A percentile compares a stretch with the other conserved stretches of the same genome.
Conservation (phyloP, 2,329 filamentous ascomycete genomes). For the Periconia digitata region DNA sequence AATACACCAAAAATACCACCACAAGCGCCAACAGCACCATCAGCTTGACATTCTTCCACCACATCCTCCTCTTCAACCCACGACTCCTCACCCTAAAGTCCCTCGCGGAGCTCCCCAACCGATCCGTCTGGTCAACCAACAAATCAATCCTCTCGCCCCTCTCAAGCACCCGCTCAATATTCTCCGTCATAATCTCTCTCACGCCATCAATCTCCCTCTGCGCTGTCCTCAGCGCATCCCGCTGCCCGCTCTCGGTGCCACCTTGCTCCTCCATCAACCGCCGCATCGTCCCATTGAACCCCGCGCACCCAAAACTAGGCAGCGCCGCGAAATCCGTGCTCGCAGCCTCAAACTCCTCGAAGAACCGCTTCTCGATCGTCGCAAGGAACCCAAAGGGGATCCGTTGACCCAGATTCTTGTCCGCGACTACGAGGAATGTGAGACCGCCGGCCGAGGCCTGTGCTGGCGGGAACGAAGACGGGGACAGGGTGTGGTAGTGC, state of each 20-base stretch:
- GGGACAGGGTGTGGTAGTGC: conserved; percentile 89
- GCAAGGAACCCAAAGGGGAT: conserved; percentile 91
- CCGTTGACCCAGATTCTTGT: conserved; percentile 77
- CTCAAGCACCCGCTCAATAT: conserved; percentile 87
- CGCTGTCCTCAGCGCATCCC: conserved; percentile 81
- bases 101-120: conserved; percentile 80
- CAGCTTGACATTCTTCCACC: conserved; percentile 99
- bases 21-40: conserved; percentile 79
- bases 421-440: conserved; percentile 88
- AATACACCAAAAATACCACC: conserved; percentile 69
- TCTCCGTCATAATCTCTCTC: conserved; percentile 90
- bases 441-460: conserved; percentile 71
- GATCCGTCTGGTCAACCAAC: conserved; percentile 94
- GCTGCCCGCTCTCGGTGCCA: conserved; percentile 67
- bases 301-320: conserved; percentile 85
- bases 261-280: conserved; percentile 81
- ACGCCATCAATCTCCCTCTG: conserved; percentile 91
- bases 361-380: conserved; percentile 86
- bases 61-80: conserved; percentile 89
- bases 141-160: conserved; percentile 87
- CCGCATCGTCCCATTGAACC: conserved; percentile 80
- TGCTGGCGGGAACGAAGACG: conserved; percentile 61
- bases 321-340: conserved; percentile 73
- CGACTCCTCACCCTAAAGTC: conserved; percentile 89
- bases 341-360: conserved; percentile 66